These are phyloP conservation scores for Acer yangbiense DNA, from an alignment of 345 rosid genomes.

Conservation along the genomic window DNA sequence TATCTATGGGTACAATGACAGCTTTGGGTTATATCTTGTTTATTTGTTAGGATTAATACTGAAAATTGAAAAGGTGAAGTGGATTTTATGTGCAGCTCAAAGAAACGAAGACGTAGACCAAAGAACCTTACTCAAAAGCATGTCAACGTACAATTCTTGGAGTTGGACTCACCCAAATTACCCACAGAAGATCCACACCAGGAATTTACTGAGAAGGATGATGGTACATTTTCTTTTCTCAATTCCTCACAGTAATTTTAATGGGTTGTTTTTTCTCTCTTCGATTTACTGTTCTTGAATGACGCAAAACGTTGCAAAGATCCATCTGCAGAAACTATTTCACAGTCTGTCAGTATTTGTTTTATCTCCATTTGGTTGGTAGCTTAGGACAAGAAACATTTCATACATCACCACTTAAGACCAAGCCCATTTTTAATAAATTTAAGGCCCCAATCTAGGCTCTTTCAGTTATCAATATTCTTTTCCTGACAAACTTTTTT, in stretches of 20 bases:
- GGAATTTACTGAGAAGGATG: conserved; percentile 43
- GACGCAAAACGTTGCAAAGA: not conserved
- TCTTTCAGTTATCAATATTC: too few relatives aligned
- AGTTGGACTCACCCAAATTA: conserved; percentile 57
- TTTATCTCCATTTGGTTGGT: not conserved
- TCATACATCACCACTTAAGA: too few relatives aligned
- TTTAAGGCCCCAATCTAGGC: too few relatives aligned
- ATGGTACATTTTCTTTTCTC: conserved; percentile 40
- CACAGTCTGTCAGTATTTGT: not conserved
- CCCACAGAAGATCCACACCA: conserved; percentile 35
- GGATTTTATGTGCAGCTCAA: conserved; percentile 53
- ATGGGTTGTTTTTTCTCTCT: not conserved
- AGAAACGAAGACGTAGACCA: conserved; percentile 50
- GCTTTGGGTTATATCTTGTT: conserved; percentile 18
- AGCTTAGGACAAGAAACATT: not conserved
- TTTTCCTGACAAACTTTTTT: too few relatives aligned
- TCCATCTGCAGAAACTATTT: not conserved
- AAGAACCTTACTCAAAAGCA: conserved; percentile 44
- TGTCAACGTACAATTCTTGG: conserved; percentile 55
- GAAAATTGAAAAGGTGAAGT: conserved; percentile 22
- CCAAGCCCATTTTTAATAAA: too few relatives aligned
- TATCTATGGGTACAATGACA: conserved; percentile 15
- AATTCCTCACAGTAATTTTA: conserved; percentile 4
- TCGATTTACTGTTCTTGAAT: not conserved
- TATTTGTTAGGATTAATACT: conserved; percentile 18